Evolutionary conservation across 176 grass and related monocot genomes (phyloP).

Genomic region (Eragrostis curvula): DNA sequence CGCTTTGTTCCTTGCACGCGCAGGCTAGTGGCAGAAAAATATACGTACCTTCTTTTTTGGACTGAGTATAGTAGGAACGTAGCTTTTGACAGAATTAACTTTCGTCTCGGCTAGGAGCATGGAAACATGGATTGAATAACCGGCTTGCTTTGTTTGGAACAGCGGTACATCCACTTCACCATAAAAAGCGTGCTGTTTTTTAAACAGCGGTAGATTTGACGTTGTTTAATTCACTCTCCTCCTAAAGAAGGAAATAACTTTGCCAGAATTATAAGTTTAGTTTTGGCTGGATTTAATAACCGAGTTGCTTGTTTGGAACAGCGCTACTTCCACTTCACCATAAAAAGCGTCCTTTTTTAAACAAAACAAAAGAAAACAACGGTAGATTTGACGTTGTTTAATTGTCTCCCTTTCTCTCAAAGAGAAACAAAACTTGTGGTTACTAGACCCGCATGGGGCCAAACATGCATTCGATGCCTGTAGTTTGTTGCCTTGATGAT

Average conservation of each 20-base stretch:
- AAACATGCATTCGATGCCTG: conserved; percentile 3
- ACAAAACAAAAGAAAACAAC: too few relatives aligned
- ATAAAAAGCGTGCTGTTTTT: neutral
- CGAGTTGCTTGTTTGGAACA: neutral
- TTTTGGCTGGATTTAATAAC: neutral
- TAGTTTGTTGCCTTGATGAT: neutral
- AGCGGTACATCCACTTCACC: neutral
- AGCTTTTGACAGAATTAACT: too few relatives aligned
- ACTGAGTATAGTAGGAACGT: too few relatives aligned
- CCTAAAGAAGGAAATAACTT: neutral
- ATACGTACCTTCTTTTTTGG: too few relatives aligned
- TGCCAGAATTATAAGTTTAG: neutral
- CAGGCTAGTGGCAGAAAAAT: too few relatives aligned
- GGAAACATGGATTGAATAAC: neutral
- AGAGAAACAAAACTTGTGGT: neutral
- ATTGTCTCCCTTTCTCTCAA: neutral
- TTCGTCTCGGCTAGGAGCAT: too few relatives aligned
- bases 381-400: conserved; percentile 10
- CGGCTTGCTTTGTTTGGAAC: neutral
- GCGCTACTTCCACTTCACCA: neutral
- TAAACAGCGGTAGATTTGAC: neutral
- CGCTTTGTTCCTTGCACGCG: too few relatives aligned
- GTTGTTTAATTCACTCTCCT: neutral
- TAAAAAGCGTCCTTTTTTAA: neutral
- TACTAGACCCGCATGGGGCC: neutral